Evolutionary conservation across 1,139 yeast genomes (phyloP).

Genomic region (Wickerhamomyces sp.): DNA sequence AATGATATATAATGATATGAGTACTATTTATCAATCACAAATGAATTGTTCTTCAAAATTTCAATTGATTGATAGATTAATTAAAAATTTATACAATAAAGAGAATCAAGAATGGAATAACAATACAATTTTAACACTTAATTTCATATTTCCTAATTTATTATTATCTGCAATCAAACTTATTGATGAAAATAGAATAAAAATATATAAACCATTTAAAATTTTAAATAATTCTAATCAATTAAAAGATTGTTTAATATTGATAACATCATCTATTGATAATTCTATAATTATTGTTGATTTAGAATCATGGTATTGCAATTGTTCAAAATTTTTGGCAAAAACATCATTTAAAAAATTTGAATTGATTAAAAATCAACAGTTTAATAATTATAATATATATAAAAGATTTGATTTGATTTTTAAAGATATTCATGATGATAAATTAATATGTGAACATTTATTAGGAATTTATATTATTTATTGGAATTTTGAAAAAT

Average conservation of each 20-base stretch:
- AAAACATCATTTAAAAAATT: background rate
- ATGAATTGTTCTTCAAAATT: background rate
- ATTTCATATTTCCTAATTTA: slow-evolving; percentile 4
- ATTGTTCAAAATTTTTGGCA: background rate
- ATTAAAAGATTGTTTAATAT: background rate
- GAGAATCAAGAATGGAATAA: background rate
- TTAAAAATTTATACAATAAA: slow-evolving; percentile 2
- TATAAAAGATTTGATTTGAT: too few relatives aligned
- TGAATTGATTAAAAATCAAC: too few relatives aligned
- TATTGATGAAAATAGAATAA: background rate
- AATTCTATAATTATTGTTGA: background rate
- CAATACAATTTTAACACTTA: slow-evolving; percentile 1
- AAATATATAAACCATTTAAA: background rate
- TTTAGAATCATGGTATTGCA: background rate
- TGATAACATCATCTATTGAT: background rate
- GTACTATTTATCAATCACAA: too few relatives aligned
- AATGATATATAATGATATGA: too few relatives aligned
- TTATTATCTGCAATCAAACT: slow-evolving; percentile 1
- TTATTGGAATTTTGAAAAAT: too few relatives aligned
- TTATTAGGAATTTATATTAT: too few relatives aligned
- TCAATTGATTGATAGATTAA: background rate
- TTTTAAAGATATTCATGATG: too few relatives aligned
- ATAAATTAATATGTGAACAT: background rate
- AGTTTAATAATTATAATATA: too few relatives aligned
- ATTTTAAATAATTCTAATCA: too few relatives aligned